Conservation (phyloP, 179 eudicot species). For the Silene noctiflora region DNA sequence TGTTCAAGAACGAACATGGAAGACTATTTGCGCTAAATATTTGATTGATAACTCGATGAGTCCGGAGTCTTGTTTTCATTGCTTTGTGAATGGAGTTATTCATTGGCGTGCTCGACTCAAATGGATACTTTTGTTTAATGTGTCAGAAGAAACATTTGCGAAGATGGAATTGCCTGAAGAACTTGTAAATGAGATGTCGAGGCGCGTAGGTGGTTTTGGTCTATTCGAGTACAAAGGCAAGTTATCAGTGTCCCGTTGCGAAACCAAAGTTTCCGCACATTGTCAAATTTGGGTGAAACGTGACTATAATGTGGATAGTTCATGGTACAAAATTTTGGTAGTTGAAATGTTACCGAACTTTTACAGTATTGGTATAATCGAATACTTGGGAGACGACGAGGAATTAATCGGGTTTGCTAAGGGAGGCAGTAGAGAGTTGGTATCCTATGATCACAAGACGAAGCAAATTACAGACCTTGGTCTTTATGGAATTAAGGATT, state of each 20-base stretch:
- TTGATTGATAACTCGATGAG: not conserved
- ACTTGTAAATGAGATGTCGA: not conserved
- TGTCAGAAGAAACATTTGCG: not conserved
- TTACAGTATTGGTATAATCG: not conserved
- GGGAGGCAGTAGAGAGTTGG: not conserved
- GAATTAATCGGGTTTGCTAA: slow-evolving; percentile 1
- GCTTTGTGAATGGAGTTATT: slow-evolving; percentile 1
- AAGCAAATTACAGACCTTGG: not conserved
- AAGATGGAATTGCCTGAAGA: slow-evolving; percentile 4
- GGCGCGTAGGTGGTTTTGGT: not conserved
- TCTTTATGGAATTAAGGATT: not conserved
- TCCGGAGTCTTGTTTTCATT: not conserved
- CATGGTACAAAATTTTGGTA: slow-evolving; percentile 2
- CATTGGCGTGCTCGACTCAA: not conserved
- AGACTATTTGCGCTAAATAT: not conserved
- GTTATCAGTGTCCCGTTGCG: not conserved
- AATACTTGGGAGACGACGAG: not conserved
- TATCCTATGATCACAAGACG: not conserved
- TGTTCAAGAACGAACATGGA: not conserved
- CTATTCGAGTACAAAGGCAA: not conserved
- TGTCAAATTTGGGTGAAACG: slow-evolving; percentile 8
- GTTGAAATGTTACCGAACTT: not conserved
- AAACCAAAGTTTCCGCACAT: too few relatives aligned
- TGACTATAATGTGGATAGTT: not conserved
- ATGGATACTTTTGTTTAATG: not conserved